phyloP scores from a whole-genome alignment of 805 yeast species.

The Starmera dryadoides region DNA sequence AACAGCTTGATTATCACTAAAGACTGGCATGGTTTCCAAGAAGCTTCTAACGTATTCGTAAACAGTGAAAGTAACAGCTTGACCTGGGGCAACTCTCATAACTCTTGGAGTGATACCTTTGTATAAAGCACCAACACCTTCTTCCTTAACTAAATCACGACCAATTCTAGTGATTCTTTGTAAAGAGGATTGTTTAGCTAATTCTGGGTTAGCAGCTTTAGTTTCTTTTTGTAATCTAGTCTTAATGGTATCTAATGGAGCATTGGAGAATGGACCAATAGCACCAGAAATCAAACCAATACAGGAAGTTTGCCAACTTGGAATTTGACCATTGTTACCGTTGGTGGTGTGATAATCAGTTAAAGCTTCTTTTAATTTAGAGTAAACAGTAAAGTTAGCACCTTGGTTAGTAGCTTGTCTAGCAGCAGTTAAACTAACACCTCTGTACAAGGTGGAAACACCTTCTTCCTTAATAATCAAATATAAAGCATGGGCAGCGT shows the following conservation, averaged over 20 bases:
- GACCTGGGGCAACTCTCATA: conserved; percentile 99
- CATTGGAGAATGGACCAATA: conserved; percentile 94
- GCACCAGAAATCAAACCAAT: conserved; percentile 95
- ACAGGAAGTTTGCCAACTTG: conserved; percentile 89
- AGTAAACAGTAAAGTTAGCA: conserved; percentile 93
- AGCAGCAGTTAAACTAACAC: conserved; percentile 92
- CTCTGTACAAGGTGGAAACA: conserved; percentile 79
- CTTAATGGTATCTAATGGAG: conserved; percentile 95
- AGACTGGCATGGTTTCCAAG: conserved; percentile 36
- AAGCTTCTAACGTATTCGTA: conserved; percentile 79
- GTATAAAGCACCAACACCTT: conserved; percentile 83
- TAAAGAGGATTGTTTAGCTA: conserved; percentile 51
- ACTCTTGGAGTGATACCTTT: conserved; percentile 98
- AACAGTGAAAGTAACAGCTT: conserved; percentile 96
- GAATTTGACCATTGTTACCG: conserved; percentile 40
- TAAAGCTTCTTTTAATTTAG: conserved; percentile 68
- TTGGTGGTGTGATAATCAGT: conserved; percentile 49
- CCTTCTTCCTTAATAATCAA: conserved; percentile 90
- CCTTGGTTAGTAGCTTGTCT: conserved; percentile 99
- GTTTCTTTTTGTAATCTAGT: conserved; percentile 93
- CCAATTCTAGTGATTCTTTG: conserved; percentile 79
- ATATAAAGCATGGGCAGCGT: conserved; percentile 86
- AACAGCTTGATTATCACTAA: conserved; percentile 19
- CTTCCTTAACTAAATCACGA: conserved; percentile 73
- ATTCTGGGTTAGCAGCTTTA: conserved; percentile 34